Evolutionary conservation across 2,329 filamentous ascomycete genomes (phyloP).

Genomic region (Colletotrichum tropicicola): DNA sequence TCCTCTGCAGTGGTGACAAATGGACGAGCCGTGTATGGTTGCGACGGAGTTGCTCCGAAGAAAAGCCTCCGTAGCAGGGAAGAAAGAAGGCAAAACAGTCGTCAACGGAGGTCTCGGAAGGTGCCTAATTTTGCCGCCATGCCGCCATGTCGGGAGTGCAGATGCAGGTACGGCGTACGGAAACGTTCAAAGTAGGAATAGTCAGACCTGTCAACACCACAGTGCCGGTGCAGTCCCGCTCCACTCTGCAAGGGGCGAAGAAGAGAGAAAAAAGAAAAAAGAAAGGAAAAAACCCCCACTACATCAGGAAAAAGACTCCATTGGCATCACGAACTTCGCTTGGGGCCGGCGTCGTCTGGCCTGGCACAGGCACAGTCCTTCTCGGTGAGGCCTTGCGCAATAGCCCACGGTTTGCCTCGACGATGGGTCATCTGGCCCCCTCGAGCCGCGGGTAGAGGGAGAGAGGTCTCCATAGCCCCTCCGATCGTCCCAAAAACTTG

Average conservation of each 20-base stretch:
- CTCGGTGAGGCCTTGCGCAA: conserved; percentile 8
- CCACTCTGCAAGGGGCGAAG: no score
- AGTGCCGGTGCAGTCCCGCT: no score
- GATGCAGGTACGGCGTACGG: conserved; percentile 4
- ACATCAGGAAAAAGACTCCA: neutral
- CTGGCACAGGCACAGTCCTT: no score
- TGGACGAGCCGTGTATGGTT: neutral
- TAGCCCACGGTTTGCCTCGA: neutral
- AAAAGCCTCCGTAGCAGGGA: no score
- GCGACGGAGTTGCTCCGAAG: conserved; percentile 3
- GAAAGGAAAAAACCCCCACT: no score
- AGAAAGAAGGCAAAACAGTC: no score
- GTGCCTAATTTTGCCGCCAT: conserved; percentile 17
- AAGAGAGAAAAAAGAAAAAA: no score
- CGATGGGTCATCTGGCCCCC: neutral
- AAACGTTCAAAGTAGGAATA: neutral
- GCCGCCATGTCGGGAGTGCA: neutral
- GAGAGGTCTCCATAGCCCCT: conserved; percentile 44
- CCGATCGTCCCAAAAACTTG: conserved; percentile 55
- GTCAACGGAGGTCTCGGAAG: conserved; percentile 9
- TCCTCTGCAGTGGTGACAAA: neutral
- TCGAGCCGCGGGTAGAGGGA: neutral
- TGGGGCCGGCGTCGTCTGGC: no score
- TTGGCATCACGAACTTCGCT: neutral
- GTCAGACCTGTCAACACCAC: conserved; percentile 6